Percentiles rank a stretch among this genome's conserved stretches.
These are phyloP conservation scores for Fusarium drepaniforme DNA, from an alignment of 2,329 filamentous ascomycete species.

Conservation along the genomic window DNA sequence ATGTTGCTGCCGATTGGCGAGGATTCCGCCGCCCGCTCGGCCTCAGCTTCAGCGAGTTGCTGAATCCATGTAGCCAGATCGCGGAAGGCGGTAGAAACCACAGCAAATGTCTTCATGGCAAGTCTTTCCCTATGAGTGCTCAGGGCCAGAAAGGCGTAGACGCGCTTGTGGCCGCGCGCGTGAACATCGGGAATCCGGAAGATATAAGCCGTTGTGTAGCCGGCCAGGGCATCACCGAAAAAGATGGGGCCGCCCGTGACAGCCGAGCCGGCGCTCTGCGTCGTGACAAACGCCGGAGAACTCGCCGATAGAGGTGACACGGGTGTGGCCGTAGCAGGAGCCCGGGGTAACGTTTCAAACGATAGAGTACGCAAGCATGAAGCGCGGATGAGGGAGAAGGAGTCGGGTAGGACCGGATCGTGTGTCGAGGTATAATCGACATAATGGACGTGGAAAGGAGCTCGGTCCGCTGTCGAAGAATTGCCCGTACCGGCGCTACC, in stretches of 20 bases:
- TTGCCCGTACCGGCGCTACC: conserved; percentile 58
- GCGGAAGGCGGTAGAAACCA: conserved; percentile 72
- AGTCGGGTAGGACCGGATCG: conserved; percentile 70
- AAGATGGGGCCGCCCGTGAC: conserved; percentile 75
- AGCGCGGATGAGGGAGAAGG: conserved; percentile 75
- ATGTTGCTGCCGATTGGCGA: conserved; percentile 55
- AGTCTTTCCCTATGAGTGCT: conserved; percentile 74
- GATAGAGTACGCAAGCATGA: conserved; percentile 76
- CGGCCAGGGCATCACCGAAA: conserved; percentile 73
- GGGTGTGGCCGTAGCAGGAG: conserved; percentile 58
- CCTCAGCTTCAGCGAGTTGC: conserved; percentile 71
- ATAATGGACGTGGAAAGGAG: conserved; percentile 71
- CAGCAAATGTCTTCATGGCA: conserved; percentile 75
- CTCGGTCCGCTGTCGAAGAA: conserved; percentile 60
- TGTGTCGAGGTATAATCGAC: conserved; percentile 78
- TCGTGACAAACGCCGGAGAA: conserved; percentile 65
- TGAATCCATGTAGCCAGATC: conserved; percentile 76
- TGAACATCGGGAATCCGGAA: conserved; percentile 77
- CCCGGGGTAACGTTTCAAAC: conserved; percentile 73
- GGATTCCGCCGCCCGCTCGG: conserved; percentile 65
- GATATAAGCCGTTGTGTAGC: conserved; percentile 78
- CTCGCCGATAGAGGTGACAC: conserved; percentile 52
- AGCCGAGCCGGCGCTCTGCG: conserved; percentile 65
- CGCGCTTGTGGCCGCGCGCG: conserved; percentile 75
- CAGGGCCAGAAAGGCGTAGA: conserved; percentile 75